Base-by-base conservation (phyloP, 2,329 filamentous ascomycete genomes). In the Hymenoscyphus repandus region DNA sequence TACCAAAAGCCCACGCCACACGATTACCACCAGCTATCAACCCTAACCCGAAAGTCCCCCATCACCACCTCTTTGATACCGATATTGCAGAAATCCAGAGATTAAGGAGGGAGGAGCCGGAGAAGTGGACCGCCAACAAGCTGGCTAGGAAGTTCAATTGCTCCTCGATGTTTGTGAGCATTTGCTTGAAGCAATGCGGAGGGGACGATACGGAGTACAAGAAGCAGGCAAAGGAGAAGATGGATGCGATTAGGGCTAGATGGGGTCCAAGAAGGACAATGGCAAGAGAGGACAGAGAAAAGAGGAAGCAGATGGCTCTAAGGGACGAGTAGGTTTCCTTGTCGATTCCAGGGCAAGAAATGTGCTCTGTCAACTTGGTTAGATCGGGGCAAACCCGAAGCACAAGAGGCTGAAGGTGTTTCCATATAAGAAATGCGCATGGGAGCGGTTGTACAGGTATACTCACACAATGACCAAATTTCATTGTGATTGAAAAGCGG, bases 21-120 rank as follows among this genome's bases (percentile, higher is more conserved):
- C 50, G 47, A 54, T 52, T 65, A 46, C 63, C 62, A 51, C 65
- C 65, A 12, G 53, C 54, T 12, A 43, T 65, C 36, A 48, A 51
- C 13, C 52, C 50, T 12, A 53, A 54, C 20, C 37, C 54, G n/a
- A 52, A 53, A 15, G 50, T 62, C 22, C 60, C 61, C 27, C 58
- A 57, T 46, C 57, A 82, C 67, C 75, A 82, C 68, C 70, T 85
- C 36, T 75, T 71, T 46, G 67, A 70, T 42, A 71, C 72, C 53
- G 74, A 85, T 54, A 77, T 86, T 44, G 72, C 72, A 44, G 80
- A 83, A 72, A 85, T 84, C 64, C 77, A 78, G 51, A 66, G 68
- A 45, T 70, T 85, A 64, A 73, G 80, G 45, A 64, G 62, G 20
- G 64, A 70, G 39, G 77, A 85, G 60, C 80, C 81, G 1, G 64